A percentile compares a stretch with the other conserved stretches of the same genome.
Evolutionary conservation across 2,329 filamentous ascomycete species (phyloP).

Genomic region (Hypoxylon sp.): DNA sequence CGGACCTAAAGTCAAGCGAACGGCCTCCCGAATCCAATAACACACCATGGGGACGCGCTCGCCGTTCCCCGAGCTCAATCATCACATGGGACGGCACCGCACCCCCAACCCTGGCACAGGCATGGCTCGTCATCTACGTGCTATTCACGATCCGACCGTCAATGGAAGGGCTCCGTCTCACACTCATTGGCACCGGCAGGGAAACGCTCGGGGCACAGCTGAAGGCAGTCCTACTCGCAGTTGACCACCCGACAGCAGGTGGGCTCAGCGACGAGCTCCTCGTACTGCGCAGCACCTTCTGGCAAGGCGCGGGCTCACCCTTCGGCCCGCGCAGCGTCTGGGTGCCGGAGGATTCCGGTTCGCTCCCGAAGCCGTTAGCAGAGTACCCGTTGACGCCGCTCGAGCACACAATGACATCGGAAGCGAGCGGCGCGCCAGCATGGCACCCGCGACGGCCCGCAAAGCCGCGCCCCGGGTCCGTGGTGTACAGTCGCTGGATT

Average conservation of each 20-base stretch:
- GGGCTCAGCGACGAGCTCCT: constrained; percentile 55
- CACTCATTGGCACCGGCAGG: constrained; percentile 59
- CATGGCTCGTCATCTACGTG: constrained; percentile 68
- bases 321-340: constrained; percentile 75
- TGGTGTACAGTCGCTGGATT: constrained; percentile 84
- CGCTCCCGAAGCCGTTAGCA: constrained; percentile 58
- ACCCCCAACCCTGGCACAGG: constrained; percentile 64
- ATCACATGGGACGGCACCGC: constrained; percentile 61
- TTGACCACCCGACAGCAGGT: constrained; percentile 62
- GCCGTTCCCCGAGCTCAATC: constrained; percentile 64
- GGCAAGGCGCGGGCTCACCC: constrained; percentile 78
- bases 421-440: constrained; percentile 52
- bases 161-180: constrained; percentile 65
- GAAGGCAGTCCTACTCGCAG: constrained; percentile 63
- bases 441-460: constrained; percentile 79
- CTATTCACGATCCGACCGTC: constrained; percentile 66
- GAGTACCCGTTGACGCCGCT: constrained; percentile 66
- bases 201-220: constrained; percentile 57
- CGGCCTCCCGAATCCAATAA: constrained; percentile 67
- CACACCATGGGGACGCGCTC: constrained; percentile 69
- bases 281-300: constrained; percentile 71
- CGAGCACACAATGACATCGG: constrained; percentile 62
- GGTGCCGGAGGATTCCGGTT: constrained; percentile 60
- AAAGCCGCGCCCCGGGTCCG: constrained; percentile 78
- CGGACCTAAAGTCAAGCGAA: constrained; percentile 65